Evolutionary conservation across 2,329 filamentous ascomycete species (phyloP).

Genomic region (Amphichorda felina): DNA sequence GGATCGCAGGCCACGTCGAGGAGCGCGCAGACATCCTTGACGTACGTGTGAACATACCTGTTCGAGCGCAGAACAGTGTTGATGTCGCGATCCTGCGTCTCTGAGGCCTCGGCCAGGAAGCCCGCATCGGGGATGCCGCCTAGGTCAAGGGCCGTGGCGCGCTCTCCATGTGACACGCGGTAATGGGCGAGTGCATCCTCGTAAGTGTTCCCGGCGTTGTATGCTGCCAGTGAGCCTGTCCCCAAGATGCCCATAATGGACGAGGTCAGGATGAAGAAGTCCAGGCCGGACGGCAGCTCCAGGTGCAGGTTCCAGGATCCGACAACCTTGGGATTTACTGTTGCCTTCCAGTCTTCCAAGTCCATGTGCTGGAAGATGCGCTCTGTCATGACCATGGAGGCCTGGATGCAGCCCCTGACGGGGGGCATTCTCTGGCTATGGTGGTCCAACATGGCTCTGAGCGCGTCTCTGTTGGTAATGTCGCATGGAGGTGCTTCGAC

Average conservation of each 20-base stretch:
- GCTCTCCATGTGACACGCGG: conserved; percentile 23
- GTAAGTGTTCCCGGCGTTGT: conserved; percentile 25
- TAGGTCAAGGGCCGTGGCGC: conserved; percentile 37
- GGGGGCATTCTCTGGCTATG: conserved; percentile 8
- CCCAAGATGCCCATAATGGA: conserved; percentile 18
- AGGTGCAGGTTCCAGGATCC: conserved; percentile 28
- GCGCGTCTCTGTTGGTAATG: no score
- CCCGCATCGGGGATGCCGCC: conserved; percentile 37
- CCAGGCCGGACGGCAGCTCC: conserved; percentile 11
- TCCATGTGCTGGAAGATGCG: conserved; percentile 18
- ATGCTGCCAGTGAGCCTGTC: conserved; percentile 20
- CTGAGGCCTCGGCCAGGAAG: conserved; percentile 28
- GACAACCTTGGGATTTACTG: conserved; percentile 20
- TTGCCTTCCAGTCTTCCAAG: conserved; percentile 17
- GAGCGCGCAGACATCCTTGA: no score
- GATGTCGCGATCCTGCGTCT: no score
- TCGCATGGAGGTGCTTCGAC: no score
- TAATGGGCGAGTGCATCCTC: conserved; percentile 22
- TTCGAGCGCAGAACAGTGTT: no score
- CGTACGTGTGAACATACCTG: no score
- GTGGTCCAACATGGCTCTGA: no score
- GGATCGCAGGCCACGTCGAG: neutral
- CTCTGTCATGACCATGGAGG: conserved; percentile 7
- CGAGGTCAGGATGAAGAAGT: conserved; percentile 32
- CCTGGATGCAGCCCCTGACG: conserved; percentile 12